Conservation (phyloP, 2,329 filamentous ascomycete genomes). For the Claviceps spartinae region DNA sequence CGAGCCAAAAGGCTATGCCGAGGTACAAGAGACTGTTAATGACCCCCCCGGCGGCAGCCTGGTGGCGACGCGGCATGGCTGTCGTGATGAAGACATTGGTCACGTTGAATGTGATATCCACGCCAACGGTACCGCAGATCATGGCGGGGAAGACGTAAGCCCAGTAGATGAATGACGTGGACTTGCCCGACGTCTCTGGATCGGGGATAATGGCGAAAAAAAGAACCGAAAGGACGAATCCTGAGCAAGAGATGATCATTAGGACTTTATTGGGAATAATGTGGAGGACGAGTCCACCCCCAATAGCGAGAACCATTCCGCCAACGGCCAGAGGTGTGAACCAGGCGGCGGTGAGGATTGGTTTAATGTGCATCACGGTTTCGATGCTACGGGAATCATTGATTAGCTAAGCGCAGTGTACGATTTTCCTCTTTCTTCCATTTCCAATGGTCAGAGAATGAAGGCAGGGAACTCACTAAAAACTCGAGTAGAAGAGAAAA, state of each 20-base stretch:
- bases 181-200: constrained; percentile 20
- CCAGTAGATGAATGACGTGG: constrained; percentile 42
- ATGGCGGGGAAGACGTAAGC: constrained; percentile 59
- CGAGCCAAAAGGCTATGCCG: constrained; percentile 58
- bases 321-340: constrained; percentile 54
- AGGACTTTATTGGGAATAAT: constrained; percentile 48
- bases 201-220: constrained; percentile 52
- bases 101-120: constrained; percentile 65
- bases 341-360: constrained; percentile 54
- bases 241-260: constrained; percentile 46
- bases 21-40: constrained; percentile 60
- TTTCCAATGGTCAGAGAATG: neutral
- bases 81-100: constrained; percentile 69
- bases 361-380: constrained; percentile 42
- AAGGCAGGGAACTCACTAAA: constrained; percentile 36
- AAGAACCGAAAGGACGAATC: constrained; percentile 43
- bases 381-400: constrained; percentile 33
- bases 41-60: constrained; percentile 58
- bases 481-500: constrained; percentile 55
- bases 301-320: constrained; percentile 49
- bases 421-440: neutral
- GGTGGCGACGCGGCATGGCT: constrained; percentile 48
- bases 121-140: constrained; percentile 55
- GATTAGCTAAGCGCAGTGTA: neutral
- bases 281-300: constrained; percentile 55